phyloP scores from a whole-genome alignment of 768 basidiomycete genomes.

The Lanmaoa rubissima region DNA sequence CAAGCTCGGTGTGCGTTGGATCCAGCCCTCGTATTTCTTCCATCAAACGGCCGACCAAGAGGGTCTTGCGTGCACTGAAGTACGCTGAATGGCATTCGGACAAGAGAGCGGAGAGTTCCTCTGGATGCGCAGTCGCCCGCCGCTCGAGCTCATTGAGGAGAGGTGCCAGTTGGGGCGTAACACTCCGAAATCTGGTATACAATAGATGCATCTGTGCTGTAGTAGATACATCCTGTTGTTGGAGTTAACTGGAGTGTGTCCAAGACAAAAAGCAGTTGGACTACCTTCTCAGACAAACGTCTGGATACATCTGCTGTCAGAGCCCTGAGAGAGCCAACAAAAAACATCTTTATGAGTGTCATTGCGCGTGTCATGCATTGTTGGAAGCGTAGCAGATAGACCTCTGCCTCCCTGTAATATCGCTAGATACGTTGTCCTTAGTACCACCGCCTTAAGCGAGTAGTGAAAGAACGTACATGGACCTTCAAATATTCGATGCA shows the following conservation, averaged over 20 bases:
- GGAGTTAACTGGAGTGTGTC: neutral
- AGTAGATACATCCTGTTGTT: constrained; percentile 63
- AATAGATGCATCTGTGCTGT: constrained; percentile 83
- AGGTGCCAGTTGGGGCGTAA: constrained; percentile 70
- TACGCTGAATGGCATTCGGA: constrained; percentile 88
- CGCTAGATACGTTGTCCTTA: constrained; percentile 47
- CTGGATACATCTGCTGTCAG: constrained; percentile 76
- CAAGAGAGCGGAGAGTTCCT: constrained; percentile 79
- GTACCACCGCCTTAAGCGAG: neutral
- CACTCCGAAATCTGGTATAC: constrained; percentile 82
- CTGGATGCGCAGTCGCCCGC: constrained; percentile 69
- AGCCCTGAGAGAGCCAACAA: constrained; percentile 79
- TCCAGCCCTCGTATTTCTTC: constrained; percentile 85
- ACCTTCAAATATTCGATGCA: constrained; percentile 88
- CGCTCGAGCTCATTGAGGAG: constrained; percentile 85
- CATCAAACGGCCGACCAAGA: constrained; percentile 70
- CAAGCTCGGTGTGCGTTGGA: constrained; percentile 75
- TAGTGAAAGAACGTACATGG: constrained; percentile 57
- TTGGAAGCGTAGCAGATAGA: constrained; percentile 95
- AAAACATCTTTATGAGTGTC: constrained; percentile 98
- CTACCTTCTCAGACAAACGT: constrained; percentile 72
- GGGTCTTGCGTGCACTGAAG: constrained; percentile 65
- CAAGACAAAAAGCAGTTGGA: neutral
- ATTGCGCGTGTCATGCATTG: constrained; percentile 98
- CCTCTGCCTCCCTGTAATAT: constrained; percentile 87